Base-by-base conservation (phyloP, 2,329 filamentous ascomycete genomes). In the Exophiala spinifera region DNA sequence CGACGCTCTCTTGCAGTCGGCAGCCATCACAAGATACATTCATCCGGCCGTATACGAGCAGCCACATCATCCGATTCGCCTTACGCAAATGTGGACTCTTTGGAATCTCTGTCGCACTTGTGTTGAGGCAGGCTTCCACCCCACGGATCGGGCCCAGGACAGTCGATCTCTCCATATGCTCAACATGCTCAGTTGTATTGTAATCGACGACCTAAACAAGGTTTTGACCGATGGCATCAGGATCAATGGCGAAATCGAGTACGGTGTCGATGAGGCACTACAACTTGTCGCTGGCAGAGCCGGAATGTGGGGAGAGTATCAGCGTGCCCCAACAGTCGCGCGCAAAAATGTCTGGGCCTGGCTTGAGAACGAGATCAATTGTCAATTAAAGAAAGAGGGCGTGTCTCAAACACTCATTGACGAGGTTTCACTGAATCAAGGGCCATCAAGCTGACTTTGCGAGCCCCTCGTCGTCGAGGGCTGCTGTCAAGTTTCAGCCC, bases 61-160 rank as follows among this genome's bases (percentile, higher is more conserved):
- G 34, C 61, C 67, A 0, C 69, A 70, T 49, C 80, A 85, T 63
- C 81, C 82, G 0, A 70, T 83, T 6, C 75, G 81, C 0, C 74
- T 82, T 2, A 69, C 82, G 59, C 65, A 55, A 31, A 34, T 53
- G 42, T 60, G 51, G 51, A 49, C 46, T 6, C 42, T 57, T 8
- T 53, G 20, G 45, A 55, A 40, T 15, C 15, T 60, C 15, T 44
- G 55, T 39, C 42, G 37, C 17, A 37, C 37, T n/a, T 55, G 52
- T 31, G 10, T 57, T 36, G 51, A 46, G 11, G 28, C 40, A 11
- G 20, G 28, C 2, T 37, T 42, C 33, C 15, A 42, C n/a, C 17
- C 17, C 6, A 44, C 43, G 14, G 21, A 47, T n/a, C 23, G 14
- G 15, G 13, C 11, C 10, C 40, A 40, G 10, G 13, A 49, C 28